Base-by-base conservation (phyloP, 2,329 filamentous ascomycete species). In the Colletotrichum costaricense region DNA sequence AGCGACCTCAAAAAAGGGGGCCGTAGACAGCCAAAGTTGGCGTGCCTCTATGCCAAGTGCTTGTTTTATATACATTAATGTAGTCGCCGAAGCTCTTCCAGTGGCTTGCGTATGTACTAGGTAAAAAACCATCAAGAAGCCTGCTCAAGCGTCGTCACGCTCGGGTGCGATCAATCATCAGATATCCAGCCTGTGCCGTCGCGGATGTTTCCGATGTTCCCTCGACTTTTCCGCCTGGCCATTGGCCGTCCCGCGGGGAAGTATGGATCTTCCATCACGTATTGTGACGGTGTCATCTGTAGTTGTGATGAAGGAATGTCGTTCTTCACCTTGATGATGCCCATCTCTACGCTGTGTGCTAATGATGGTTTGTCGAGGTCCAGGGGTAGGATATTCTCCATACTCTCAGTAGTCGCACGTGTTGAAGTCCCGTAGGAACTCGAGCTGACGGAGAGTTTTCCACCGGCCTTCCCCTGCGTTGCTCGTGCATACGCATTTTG, bases 301-400 rank as follows among this genome's bases (percentile, higher is more conserved):
- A n/a, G 35, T 24, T 65, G 63, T 16, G 19, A 56, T 11, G 52
- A 24, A 60, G 26, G 2, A 46, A 24, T 57, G 28, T 73, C 67
- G 22, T 71, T 58, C 38, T 63, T 73, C 16, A 66, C 56, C 14
- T 73, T 73, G 35, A 71, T 71, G 14, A 73, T 63, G n/a, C 71
- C 71, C 67, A 73, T 71, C 30, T 73, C 71, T 33, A 73, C 71
- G 56, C 71, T 71, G 9, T 73, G 56, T n/a, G 62, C 28, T 16
- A 57, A 57, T 5, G 67, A 73, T 8, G 71, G 67, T 62, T 62
- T 70, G 55, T 52, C 60, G 16, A 73, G 28, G 6, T 73, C 67
- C 30, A 73, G 38, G 16, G 60, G 56, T 9, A 73, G 57, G 19
- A 73, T 66, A 46, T 71, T 73, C 67, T 73, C 71, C 56, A 63